Base-by-base conservation (phyloP, 2,329 filamentous ascomycete genomes). In the Moelleriella libera region DNA sequence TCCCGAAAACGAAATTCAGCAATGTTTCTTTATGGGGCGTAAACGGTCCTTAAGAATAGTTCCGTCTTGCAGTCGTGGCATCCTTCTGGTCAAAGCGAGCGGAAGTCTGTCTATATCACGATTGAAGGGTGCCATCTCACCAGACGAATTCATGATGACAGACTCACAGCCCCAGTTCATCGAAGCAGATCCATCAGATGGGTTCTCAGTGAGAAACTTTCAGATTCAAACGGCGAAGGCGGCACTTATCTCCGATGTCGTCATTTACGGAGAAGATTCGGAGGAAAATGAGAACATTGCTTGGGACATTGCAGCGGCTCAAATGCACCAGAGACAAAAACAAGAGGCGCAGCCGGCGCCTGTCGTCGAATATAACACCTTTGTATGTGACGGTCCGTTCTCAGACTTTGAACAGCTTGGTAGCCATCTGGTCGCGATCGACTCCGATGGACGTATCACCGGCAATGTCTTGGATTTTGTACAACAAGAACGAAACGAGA, bases 201-300 rank as follows among this genome's bases (percentile, higher is more conserved):
- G 92, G 7, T 97, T 97, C 60, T 95, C 88, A 5, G 89, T 97
- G 42, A 80, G 92, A 43, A 97, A 97, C 63, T 98, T 98, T 60
- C 90, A 97, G 57, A 97, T 97, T 40, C 92, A 98, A 63, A 77
- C 86, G 0, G 85, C 85, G 49, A 98, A 98, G 63, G 70, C 86
- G 53, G 89, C 89, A 47, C 79, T 85, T 53, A 77, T 92, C 7
- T 96, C 89, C 1, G 92, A 98, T 61, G 87, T 98, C 53, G 76
- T 98, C 41, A 78, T 98, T 1, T 98, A 98, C 60, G 88, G 88
- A 10, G 84, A 90, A 47, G 77, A 87, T 53, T 67, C 71, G 39
- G 72, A 72, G 2, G 66, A 75, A 30, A 75, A 77, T 43, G 73
- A 76, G 47, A 80, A 82, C 48, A 68, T 94, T 28, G 77, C 61